A percentile compares a stretch with the other conserved stretches of the same genome.
phyloP scores from a whole-genome alignment of 2,329 filamentous ascomycete species.

The Diaporthe longicolla region DNA sequence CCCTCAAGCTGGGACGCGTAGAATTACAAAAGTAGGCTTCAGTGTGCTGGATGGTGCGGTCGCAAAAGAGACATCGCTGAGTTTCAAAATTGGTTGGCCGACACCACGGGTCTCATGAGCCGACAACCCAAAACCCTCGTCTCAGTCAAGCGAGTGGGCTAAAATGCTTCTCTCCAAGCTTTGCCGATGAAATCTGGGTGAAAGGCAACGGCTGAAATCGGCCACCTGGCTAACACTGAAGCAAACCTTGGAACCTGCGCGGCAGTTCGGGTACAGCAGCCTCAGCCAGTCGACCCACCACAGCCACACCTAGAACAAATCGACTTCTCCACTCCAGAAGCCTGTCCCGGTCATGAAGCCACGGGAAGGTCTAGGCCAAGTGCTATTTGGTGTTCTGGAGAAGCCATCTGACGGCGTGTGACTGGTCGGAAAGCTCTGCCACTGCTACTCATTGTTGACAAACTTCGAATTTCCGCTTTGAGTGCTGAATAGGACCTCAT shows the following conservation, averaged over 20 bases:
- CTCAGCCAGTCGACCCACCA: background rate
- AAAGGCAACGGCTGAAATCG: background rate
- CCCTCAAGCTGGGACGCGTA: no score
- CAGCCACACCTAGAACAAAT: background rate
- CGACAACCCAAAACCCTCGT: background rate
- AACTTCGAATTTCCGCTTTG: conserved; percentile 3
- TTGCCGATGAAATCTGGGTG: background rate
- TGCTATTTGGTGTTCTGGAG: background rate
- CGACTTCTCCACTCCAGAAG: background rate
- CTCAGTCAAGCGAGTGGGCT: background rate
- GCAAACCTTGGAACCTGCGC: background rate
- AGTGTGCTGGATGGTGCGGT: no score
- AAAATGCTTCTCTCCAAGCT: background rate
- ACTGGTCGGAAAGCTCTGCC: background rate
- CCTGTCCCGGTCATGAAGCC: background rate
- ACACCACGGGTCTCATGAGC: background rate
- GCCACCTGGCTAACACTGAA: no score
- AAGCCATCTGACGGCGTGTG: background rate
- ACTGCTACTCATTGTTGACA: background rate
- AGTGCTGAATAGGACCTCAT: conserved; percentile 35
- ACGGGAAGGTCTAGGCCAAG: background rate
- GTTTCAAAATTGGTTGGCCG: no score
- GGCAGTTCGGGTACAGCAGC: no score
- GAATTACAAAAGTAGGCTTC: no score
- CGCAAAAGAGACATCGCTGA: no score